A percentile compares a stretch with the other conserved stretches of the same genome.
Evolutionary conservation across 2,329 filamentous ascomycete genomes (phyloP).

Genomic region (Aspergillus sp.): DNA sequence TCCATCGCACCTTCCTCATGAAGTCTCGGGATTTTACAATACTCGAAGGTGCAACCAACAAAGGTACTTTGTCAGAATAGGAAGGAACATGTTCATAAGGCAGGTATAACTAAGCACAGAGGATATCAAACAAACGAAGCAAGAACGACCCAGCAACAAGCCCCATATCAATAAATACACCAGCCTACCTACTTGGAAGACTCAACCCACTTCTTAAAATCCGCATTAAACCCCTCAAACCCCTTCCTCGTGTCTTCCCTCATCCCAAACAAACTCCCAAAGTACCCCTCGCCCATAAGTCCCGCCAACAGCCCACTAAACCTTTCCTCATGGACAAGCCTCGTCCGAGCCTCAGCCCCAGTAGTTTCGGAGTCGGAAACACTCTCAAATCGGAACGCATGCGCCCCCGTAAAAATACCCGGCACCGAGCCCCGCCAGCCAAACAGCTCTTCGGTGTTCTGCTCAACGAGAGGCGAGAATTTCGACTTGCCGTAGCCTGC

Average conservation of each 20-base stretch:
- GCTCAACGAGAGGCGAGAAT: background rate
- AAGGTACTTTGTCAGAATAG: no score
- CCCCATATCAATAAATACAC: background rate
- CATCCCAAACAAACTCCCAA: background rate
- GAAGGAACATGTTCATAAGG: no score
- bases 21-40: no score
- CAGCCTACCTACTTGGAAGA: background rate
- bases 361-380: background rate
- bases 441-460: background rate
- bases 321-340: conserved; percentile 8
- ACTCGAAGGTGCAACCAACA: no score
- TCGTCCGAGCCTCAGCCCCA: background rate
- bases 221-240: conserved; percentile 5
- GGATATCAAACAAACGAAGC: background rate
- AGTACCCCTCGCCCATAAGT: conserved; percentile 5
- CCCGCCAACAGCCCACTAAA: conserved; percentile 7
- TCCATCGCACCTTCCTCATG: no score
- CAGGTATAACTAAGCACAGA: background rate
- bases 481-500: conserved; percentile 12
- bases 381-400: conserved; percentile 8
- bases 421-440: conserved; percentile 5
- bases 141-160: background rate
- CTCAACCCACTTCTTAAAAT: conserved; percentile 12
- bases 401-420: conserved; percentile 5
- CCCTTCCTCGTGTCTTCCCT: background rate